These are phyloP conservation scores for Byssothecium circinans DNA, from an alignment of 2,329 filamentous ascomycete genomes.

Conservation along the genomic window DNA sequence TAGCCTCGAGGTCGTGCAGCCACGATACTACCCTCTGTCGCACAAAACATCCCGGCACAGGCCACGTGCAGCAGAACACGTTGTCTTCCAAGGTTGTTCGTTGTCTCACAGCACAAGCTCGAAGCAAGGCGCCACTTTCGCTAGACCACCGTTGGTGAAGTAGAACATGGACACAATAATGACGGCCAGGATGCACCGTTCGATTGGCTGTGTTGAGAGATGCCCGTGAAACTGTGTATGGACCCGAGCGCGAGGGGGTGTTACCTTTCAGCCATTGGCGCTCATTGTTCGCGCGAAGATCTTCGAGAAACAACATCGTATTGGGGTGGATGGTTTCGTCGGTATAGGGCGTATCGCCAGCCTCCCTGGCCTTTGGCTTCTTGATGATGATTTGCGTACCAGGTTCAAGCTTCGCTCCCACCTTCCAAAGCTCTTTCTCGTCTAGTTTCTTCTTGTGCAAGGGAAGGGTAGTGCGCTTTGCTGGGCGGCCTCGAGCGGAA, in stretches of 20 bases:
- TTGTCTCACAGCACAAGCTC: too few relatives aligned
- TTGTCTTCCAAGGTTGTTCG: too few relatives aligned
- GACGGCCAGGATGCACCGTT: too few relatives aligned
- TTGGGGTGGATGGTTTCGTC: slow-evolving; percentile 64
- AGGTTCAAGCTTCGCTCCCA: slow-evolving; percentile 59
- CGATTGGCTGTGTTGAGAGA: too few relatives aligned
- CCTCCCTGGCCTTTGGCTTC: slow-evolving; percentile 63
- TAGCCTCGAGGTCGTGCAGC: slow-evolving; percentile 9
- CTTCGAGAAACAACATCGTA: slow-evolving; percentile 62
- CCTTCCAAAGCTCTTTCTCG: slow-evolving; percentile 58
- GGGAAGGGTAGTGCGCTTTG: slow-evolving; percentile 22
- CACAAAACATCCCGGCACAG: too few relatives aligned
- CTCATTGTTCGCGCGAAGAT: slow-evolving; percentile 63
- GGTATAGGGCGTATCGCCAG: slow-evolving; percentile 60
- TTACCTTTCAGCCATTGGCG: slow-evolving; percentile 66
- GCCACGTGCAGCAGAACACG: too few relatives aligned
- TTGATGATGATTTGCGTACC: slow-evolving; percentile 64
- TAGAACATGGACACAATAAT: too few relatives aligned
- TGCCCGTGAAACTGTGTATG: too few relatives aligned
- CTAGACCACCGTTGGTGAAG: too few relatives aligned
- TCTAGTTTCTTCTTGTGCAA: slow-evolving; percentile 34
- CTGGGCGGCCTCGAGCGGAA: slow-evolving; percentile 19
- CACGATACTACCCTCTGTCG: neutral
- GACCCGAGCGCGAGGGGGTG: slow-evolving; percentile 12
- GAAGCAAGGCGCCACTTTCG: too few relatives aligned